Evolutionary conservation across 176 grass and related monocot species (phyloP).

Genomic region (Paspalum vaginatum): DNA sequence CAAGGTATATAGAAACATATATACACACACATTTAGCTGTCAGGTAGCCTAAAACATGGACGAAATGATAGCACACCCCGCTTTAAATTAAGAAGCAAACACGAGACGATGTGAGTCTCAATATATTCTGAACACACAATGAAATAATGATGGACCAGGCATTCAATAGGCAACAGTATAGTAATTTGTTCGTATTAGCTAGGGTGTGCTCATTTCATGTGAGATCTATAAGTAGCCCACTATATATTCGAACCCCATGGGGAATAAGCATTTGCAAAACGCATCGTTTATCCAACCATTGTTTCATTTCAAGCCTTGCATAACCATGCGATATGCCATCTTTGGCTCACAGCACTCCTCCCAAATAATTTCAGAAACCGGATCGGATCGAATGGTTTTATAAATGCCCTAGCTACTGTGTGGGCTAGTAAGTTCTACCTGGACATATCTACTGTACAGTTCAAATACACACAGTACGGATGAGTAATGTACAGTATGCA

Average conservation of each 20-base stretch:
- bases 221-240: conserved; percentile 12
- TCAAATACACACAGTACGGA: not conserved
- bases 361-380: not conserved
- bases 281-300: not conserved
- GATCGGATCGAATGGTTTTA: not conserved
- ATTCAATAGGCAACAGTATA: conserved; percentile 3
- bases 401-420: not conserved
- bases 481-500: not conserved
- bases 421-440: not conserved
- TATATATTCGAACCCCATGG: not conserved
- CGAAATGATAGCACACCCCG: too few species aligned
- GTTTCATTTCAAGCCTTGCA: not conserved
- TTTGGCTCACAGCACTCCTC: not conserved
- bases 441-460: conserved; percentile 29
- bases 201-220: conserved; percentile 31
- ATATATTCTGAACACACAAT: not conserved
- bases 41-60: too few species aligned
- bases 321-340: conserved; percentile 11
- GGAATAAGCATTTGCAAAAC: not conserved
- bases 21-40: too few species aligned
- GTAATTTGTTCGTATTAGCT: not conserved
- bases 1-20: conserved; percentile 59
- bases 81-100: not conserved
- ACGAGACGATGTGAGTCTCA: not conserved
- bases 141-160: conserved; percentile 22